Evolutionary conservation across 129 eudicot genomes (phyloP), one percentile per base, ranked within the genome.

Genomic region (Centrapalus pauciflorus): DNA sequence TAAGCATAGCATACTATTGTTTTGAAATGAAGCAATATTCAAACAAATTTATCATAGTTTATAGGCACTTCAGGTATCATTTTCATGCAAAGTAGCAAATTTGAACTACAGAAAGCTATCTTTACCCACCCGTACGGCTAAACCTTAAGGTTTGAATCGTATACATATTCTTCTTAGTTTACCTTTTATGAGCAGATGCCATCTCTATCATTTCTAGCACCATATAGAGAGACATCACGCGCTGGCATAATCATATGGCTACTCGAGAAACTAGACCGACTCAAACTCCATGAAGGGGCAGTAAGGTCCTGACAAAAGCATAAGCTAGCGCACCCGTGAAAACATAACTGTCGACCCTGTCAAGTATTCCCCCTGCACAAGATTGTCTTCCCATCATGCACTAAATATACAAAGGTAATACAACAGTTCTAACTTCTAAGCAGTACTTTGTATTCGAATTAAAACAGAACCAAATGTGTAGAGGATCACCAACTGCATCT

Each of bases 261-360:
- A 29, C 43, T 65, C 32, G 50, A 45, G 61, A 59, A 23, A 60
- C 9, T 30, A 10, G 16, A 0, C 20, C 26, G 27, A 35, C 6
- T 91, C 79, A 93, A 67, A 93, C 88, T 64, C 99, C 99, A 73
- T 85, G 82, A 46, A 89, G 93, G 7, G 92, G 95, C 21, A 84
- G 61, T 35, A 85, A 78, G 50, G 76, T 81, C 70, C 86, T 78
- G 48, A 93, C 84, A 64, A 89, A 93, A 14, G 96, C 91, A 62
- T 88, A 84, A 26, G 92, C 92, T 12, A 93, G 71, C 10, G 99
- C 99, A 41, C 99, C 99, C 0, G 96, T 89, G 60, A 93, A 93
- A 3, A 93, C 67, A 66, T 93, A 93, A 84, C 99, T 93, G 81
- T 93, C 99, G 51, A 79, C 84, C 78, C 99, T 80, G 68, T 93